Evolutionary conservation across 2,329 filamentous ascomycete genomes (phyloP), one percentile per base, ranked within the genome.

Genomic region (Talaromyces rugulosus): DNA sequence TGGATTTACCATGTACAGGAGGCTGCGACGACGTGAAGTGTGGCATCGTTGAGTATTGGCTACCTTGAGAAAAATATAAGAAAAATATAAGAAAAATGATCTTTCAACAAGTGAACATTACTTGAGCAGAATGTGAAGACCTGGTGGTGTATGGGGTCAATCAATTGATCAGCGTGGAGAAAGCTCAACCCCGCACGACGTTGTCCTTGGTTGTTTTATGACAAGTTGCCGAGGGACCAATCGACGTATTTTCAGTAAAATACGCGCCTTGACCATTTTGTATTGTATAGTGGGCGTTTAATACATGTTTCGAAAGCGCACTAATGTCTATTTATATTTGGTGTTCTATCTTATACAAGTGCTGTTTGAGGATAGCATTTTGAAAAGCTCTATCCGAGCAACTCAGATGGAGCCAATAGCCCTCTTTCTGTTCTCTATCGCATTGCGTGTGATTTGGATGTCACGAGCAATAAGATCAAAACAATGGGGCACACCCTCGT

Each of bases 401-500:
- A 51, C 16, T 31, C 28, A 31, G 16, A 31, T 8, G 11, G 27
- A 53, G 30, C 28, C 12, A n/a, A 53, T 53, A 23, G 50, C 50
- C 30, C 28, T 53, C 28, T 11, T 47, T 8, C 42, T 28, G 33
- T 58, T 58, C 14, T 62, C 61, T n/a, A 61, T 40, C 1, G 64
- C 68, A 33, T 61, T 56, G 55, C 61, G 56, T 8, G 64, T 63
- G 4, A 56, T 50, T 54, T 36, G 47, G 2, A 61, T 58, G 2
- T 34, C 50, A 9, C 66, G 63, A 6, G 62, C 66, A 27, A 70
- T 23, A 0, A 62, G 63, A 42, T 79, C 78, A 60, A 79, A 80
- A 2, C 72, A 72, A 71, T 81, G 79, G 23, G 73, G 75, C 8
- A 75, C 66, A 1, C 78, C 77, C 0, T 77, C 74, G 69, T 78